A percentile compares a stretch with the other conserved stretches of the same genome.
Conservation (phyloP, 257 asterid genomes). For the Salvia hispanica region DNA sequence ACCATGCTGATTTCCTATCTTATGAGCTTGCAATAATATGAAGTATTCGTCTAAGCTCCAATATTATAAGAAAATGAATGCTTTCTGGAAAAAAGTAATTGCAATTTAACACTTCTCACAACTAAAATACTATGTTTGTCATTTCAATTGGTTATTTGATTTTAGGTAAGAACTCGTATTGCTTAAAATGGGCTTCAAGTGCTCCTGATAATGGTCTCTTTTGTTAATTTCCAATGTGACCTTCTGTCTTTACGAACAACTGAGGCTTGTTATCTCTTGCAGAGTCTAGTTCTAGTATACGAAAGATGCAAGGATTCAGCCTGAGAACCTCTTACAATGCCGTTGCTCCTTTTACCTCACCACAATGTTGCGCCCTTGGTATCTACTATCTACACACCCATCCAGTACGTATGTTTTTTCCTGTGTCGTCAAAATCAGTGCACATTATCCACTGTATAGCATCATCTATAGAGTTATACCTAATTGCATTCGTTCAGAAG, state of each 20-base stretch:
- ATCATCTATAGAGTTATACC: neutral
- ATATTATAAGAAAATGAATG: neutral
- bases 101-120: too few species aligned
- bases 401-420: neutral
- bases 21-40: neutral
- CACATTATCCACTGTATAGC: neutral
- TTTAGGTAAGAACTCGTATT: neutral
- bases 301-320: neutral
- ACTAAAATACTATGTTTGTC: too few species aligned
- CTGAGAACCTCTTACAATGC: neutral
- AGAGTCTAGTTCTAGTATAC: neutral
- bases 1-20: neutral
- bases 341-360: neutral
- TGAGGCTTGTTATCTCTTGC: neutral
- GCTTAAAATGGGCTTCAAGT: conserved; percentile 7
- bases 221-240: neutral
- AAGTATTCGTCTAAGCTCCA: neutral
- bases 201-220: neutral
- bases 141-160: too few species aligned
- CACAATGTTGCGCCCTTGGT: neutral
- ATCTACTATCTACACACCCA: neutral
- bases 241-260: neutral
- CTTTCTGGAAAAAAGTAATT: too few species aligned
- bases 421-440: neutral
- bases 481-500: neutral